Evolutionary conservation across 2,329 filamentous ascomycete genomes (phyloP), one percentile per base, ranked within the genome.

Genomic region (Myrmaecium sp.): DNA sequence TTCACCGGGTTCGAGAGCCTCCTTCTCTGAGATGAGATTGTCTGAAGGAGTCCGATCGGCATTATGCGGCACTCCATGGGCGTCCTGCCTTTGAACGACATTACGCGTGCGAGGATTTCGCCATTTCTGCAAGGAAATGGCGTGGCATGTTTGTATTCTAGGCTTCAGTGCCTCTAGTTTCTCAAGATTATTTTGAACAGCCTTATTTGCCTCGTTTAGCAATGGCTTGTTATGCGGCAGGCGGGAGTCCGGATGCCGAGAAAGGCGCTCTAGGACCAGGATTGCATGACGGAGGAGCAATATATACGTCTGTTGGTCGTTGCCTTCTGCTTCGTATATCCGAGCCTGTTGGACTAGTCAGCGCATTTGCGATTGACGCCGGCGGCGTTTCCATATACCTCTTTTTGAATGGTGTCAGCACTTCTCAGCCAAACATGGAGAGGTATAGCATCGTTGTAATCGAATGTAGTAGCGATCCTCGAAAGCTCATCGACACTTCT

Each of bases 241-340:
- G 38, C 68, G 75, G 23, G 69, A 69, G 30, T 89, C 71, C 2
- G 86, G 83, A 40, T 95, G 89, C 2, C 58, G 64, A 0, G 69
- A 64, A 6, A 98, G 61, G 28, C 76, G 66, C 5, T 81, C 68
- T 15, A 93, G 58, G 14, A 93, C 69, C n/a, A 98, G 70, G 28
- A 75, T 66, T 6, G 82, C 82, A 54, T 92, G 83, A 39, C 89
- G 74, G 47, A 89, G 81, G n/a, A 92, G 68, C 32, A 95, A 71
- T 29, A 94, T 66, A 50, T 92, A 98, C 4, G 86, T 80, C 44
- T 89, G 77, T 40, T 83, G 71, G 36, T 82, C 71, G 52, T 94
- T 84, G 42, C 76, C 75, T 51, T 95, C 86, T 21, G 68, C 66
- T 42, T 89, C 66, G 46, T 93, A 93, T 40, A 86, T 81, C 27